phyloP scores from a whole-genome alignment of 1,284 basidiomycete genomes.

The Tilletiaria anomala region DNA sequence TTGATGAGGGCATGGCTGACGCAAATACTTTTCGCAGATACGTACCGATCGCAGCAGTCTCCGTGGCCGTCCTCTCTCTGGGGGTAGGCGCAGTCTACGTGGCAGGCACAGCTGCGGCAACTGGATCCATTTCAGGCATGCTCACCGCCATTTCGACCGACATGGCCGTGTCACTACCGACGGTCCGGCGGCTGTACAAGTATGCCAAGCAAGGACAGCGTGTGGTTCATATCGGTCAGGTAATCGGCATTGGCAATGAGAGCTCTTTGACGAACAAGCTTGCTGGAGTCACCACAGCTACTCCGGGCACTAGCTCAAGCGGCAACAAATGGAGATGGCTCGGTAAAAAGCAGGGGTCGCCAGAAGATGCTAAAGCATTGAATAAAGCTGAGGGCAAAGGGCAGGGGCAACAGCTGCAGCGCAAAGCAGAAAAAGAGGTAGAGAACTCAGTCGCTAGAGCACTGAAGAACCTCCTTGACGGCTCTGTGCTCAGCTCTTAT shows the following conservation, averaged over 20 bases:
- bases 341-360: too few relatives aligned
- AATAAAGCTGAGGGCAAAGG: too few relatives aligned
- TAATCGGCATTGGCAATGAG: constrained; percentile 25
- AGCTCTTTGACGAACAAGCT: too few relatives aligned
- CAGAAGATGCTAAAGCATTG: background rate
- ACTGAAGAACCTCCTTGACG: too few relatives aligned
- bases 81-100: constrained; percentile 28
- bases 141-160: constrained; percentile 13
- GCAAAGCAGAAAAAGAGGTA: too few relatives aligned
- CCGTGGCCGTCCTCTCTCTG: constrained; percentile 14
- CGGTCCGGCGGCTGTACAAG: constrained; percentile 15
- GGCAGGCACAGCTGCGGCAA: constrained; percentile 14
- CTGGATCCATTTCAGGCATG: constrained; percentile 15
- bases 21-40: constrained; percentile 3
- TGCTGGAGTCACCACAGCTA: too few relatives aligned
- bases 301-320: too few relatives aligned
- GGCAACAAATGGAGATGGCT: too few relatives aligned
- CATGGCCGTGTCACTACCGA: constrained; percentile 14
- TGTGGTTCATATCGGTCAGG: constrained; percentile 20
- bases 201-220: constrained; percentile 21
- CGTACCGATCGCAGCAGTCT: constrained; percentile 23
- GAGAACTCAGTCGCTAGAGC: too few relatives aligned
- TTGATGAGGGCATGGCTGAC: too few relatives aligned
- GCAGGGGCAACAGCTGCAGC: too few relatives aligned
- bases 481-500: constrained; percentile 14